These are phyloP conservation scores for Claviceps paspali DNA, from an alignment of 2,329 filamentous ascomycete genomes.

Conservation along the genomic window DNA sequence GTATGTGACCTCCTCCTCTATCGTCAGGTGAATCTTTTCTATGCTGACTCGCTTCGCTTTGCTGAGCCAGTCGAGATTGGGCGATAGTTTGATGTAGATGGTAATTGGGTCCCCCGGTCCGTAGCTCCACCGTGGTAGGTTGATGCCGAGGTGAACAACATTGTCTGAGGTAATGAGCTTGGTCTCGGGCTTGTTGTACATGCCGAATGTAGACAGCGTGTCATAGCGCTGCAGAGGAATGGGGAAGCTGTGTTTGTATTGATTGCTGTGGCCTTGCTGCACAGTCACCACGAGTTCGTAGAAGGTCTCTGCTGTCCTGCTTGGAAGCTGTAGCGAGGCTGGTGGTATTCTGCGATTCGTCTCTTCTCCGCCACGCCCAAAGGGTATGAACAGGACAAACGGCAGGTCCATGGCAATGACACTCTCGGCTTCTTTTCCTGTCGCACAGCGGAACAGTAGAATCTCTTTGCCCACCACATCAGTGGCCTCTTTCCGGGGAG, in stretches of 20 bases:
- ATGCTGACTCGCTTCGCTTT: slow-evolving; percentile 90
- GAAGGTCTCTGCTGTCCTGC: slow-evolving; percentile 87
- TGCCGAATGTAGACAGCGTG: slow-evolving; percentile 93
- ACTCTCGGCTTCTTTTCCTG: slow-evolving; percentile 72
- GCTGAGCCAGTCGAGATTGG: slow-evolving; percentile 78
- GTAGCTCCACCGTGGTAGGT: slow-evolving; percentile 89
- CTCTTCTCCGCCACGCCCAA: slow-evolving; percentile 80
- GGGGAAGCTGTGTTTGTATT: slow-evolving; percentile 83
- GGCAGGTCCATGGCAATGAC: slow-evolving; percentile 94
- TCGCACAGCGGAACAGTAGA: slow-evolving; percentile 72
- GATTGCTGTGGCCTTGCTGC: slow-evolving; percentile 73
- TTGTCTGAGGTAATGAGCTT: slow-evolving; percentile 79
- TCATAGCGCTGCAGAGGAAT: slow-evolving; percentile 89
- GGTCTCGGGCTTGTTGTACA: slow-evolving; percentile 94
- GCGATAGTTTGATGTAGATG: slow-evolving; percentile 86
- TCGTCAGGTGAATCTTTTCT: slow-evolving; percentile 80
- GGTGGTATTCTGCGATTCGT: slow-evolving; percentile 80
- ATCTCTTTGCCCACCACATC: slow-evolving; percentile 95
- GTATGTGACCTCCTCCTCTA: slow-evolving; percentile 97
- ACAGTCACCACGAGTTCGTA: slow-evolving; percentile 95
- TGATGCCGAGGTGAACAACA: slow-evolving; percentile 80
- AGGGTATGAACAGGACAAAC: slow-evolving; percentile 95
- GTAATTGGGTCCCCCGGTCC: slow-evolving; percentile 89
- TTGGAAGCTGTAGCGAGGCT: slow-evolving; percentile 77
- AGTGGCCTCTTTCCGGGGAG: slow-evolving; percentile 75